Conservation (phyloP, 2,329 filamentous ascomycete genomes). For the Coleophoma eucalyptorum region DNA sequence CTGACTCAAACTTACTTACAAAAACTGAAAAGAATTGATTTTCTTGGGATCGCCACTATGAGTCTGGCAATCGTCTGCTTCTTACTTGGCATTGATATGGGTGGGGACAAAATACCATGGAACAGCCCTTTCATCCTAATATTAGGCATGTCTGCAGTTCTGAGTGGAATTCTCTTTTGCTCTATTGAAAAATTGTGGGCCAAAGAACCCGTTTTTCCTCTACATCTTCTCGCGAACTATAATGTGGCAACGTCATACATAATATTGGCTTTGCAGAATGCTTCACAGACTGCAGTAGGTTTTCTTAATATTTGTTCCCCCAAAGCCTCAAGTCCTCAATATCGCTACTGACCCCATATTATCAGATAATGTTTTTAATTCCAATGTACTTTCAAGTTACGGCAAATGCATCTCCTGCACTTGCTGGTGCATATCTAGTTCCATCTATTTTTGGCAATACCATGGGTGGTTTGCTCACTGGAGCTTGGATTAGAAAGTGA, state of each 20-base stretch:
- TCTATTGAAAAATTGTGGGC: constrained; percentile 35
- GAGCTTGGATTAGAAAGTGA: constrained; percentile 31
- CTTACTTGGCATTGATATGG: constrained; percentile 44
- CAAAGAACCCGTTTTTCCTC: constrained; percentile 52
- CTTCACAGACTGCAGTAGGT: constrained; percentile 51
- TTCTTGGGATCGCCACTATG: constrained; percentile 48
- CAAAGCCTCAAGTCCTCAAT: too few relatives aligned
- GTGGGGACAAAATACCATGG: constrained; percentile 37
- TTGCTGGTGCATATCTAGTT: constrained; percentile 57
- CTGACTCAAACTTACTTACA: constrained; percentile 8
- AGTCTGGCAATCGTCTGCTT: constrained; percentile 37
- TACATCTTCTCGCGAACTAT: constrained; percentile 46
- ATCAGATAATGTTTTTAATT: too few relatives aligned
- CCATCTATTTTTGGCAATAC: constrained; percentile 67
- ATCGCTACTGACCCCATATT: constrained; percentile 54
- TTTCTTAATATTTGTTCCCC: neutral
- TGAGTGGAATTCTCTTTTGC: constrained; percentile 11
- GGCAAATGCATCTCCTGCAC: constrained; percentile 49
- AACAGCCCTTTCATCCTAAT: constrained; percentile 25
- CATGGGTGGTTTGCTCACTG: constrained; percentile 56
- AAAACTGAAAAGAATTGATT: constrained; percentile 51
- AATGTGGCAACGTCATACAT: constrained; percentile 50
- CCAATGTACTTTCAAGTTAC: constrained; percentile 70
- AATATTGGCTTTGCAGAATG: constrained; percentile 47
- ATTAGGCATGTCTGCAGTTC: constrained; percentile 26